Conservation (phyloP, 2,329 filamentous ascomycete species). For the Trematosphaeria pertusa region DNA sequence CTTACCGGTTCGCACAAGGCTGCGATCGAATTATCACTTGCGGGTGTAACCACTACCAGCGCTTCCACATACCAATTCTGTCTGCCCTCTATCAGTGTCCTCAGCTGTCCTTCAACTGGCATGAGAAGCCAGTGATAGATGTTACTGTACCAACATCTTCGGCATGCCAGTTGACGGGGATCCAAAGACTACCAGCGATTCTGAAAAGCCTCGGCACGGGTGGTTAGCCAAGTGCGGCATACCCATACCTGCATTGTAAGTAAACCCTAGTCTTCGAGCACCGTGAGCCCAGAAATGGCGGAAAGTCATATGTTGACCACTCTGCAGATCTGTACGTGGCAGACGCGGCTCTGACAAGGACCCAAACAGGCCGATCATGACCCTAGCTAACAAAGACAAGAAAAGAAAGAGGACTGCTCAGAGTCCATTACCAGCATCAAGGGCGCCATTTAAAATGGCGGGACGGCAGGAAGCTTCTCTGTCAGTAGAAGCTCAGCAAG, state of each 20-base stretch:
- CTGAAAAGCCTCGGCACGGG: conserved; percentile 27
- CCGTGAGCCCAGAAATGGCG: too few species aligned
- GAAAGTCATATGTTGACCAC: too few species aligned
- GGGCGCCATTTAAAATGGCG: conserved; percentile 18
- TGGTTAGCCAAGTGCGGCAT: conserved; percentile 39
- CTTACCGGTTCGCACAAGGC: conserved; percentile 20
- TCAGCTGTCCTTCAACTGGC: conserved; percentile 14
- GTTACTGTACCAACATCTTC: conserved; percentile 20
- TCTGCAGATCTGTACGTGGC: conserved; percentile 41
- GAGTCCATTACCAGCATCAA: conserved; percentile 24
- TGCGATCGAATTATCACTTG: conserved; percentile 17
- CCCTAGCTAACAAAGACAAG: conserved; percentile 38
- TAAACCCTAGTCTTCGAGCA: conserved; percentile 8
- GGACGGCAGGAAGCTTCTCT: conserved; percentile 4
- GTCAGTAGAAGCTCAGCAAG: not conserved
- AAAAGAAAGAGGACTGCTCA: conserved; percentile 40
- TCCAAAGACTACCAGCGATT: conserved; percentile 33
- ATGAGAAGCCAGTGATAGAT: conserved; percentile 34
- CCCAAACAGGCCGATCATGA: conserved; percentile 33
- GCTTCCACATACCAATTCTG: conserved; percentile 3
- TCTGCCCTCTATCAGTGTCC: conserved; percentile 1
- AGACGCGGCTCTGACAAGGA: conserved; percentile 30
- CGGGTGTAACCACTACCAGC: conserved; percentile 10
- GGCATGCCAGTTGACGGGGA: conserved; percentile 42
- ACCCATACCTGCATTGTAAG: conserved; percentile 36